A percentile compares a stretch with the other conserved stretches of the same genome.
phyloP scores from a whole-genome alignment of 2,329 filamentous ascomycete genomes.

The Xylaria sp. region DNA sequence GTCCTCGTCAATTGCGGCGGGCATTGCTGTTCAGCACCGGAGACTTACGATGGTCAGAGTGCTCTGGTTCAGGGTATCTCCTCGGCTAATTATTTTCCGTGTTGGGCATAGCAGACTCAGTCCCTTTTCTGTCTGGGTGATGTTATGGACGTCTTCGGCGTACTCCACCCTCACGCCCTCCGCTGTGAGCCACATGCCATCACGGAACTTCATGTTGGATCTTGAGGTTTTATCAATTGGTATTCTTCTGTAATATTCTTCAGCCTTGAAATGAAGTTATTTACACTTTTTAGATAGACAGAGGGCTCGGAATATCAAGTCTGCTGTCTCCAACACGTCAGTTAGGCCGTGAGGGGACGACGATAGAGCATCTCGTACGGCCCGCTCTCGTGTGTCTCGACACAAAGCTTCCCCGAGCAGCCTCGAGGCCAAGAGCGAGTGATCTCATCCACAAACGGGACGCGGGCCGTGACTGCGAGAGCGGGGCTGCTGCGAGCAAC shows the following conservation, averaged over 20 bases:
- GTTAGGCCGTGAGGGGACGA: constrained; percentile 31
- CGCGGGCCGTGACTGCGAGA: constrained; percentile 43
- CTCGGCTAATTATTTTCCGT: constrained; percentile 62
- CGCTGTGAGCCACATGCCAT: constrained; percentile 75
- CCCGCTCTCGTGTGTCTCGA: constrained; percentile 35
- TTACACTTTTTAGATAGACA: constrained; percentile 10
- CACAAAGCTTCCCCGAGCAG: constrained; percentile 35
- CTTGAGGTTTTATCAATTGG: not conserved
- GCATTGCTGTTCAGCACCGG: not conserved
- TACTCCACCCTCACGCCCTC: constrained; percentile 71
- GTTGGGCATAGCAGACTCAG: constrained; percentile 68
- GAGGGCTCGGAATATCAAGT: constrained; percentile 17
- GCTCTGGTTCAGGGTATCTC: constrained; percentile 66
- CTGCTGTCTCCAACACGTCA: not conserved
- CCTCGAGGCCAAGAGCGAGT: constrained; percentile 6
- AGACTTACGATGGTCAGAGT: constrained; percentile 63
- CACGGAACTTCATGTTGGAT: constrained; percentile 67
- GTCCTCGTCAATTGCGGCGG: constrained; percentile 26
- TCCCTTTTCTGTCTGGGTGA: constrained; percentile 60
- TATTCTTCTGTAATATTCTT: not conserved
- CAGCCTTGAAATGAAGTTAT: not conserved
- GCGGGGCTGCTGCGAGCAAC: constrained; percentile 21
- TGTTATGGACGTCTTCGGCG: constrained; percentile 71
- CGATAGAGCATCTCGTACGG: not conserved
- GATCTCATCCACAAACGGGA: constrained; percentile 36